A percentile compares a stretch with the other conserved stretches of the same genome.
phyloP scores from a whole-genome alignment of 2,329 filamentous ascomycete species.

The Trichophyton simii region DNA sequence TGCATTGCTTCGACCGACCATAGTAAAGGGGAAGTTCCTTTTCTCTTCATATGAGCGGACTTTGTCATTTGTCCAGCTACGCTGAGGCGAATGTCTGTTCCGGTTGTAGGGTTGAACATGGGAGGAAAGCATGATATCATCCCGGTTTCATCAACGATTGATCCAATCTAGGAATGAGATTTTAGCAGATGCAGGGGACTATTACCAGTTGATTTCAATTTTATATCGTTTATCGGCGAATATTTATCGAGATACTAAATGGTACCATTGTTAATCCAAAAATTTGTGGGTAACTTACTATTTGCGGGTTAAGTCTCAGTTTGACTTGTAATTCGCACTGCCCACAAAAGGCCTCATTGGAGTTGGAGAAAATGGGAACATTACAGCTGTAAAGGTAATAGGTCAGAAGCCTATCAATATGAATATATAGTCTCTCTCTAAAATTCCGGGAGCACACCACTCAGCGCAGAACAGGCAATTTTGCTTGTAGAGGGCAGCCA shows the following conservation, averaged over 20 bases:
- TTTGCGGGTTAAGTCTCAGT: constrained; percentile 12
- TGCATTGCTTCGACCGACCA: constrained; percentile 35
- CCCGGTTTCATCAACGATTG: constrained; percentile 34
- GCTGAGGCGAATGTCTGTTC: constrained; percentile 29
- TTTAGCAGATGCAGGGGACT: neutral
- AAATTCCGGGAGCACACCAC: constrained; percentile 4
- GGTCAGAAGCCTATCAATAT: neutral
- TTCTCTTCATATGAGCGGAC: neutral
- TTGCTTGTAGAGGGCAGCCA: constrained; percentile 9
- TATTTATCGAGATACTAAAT: neutral
- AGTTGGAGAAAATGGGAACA: constrained; percentile 34
- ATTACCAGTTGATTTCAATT: no score
- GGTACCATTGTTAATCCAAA: neutral
- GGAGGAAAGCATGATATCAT: constrained; percentile 18
- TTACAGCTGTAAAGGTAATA: constrained; percentile 23
- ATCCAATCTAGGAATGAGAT: constrained; percentile 9
- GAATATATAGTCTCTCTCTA: neutral
- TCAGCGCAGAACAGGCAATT: constrained; percentile 11
- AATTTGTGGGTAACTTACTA: constrained; percentile 8
- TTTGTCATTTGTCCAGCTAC: neutral
- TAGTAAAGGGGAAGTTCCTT: constrained; percentile 31
- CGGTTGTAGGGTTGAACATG: constrained; percentile 3
- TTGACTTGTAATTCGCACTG: constrained; percentile 11
- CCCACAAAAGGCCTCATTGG: constrained; percentile 9
- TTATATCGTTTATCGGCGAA: no score